These are phyloP conservation scores for Plectosphaerella sp. DNA, from an alignment of 2,329 filamentous ascomycete genomes.

Conservation along the genomic window DNA sequence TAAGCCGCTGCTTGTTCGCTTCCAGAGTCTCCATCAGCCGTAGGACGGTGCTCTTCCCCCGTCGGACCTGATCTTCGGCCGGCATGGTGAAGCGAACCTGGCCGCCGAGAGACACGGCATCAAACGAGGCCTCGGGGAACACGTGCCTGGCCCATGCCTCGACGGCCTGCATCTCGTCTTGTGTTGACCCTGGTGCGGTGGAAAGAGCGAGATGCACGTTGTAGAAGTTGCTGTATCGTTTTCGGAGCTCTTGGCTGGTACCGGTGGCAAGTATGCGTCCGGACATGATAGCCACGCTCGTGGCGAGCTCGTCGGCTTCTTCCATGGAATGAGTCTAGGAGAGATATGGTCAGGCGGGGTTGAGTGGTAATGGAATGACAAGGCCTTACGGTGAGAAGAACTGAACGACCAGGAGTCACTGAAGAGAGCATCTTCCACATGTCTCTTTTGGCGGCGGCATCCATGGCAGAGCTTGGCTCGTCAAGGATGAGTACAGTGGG, in stretches of 20 bases:
- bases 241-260: constrained; percentile 49
- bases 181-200: constrained; percentile 49
- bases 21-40: constrained; percentile 43
- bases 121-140: constrained; percentile 50
- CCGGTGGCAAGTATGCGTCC: constrained; percentile 52
- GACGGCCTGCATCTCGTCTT: constrained; percentile 49
- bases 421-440: constrained; percentile 67
- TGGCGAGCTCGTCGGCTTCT: constrained; percentile 68
- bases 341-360: background rate
- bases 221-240: constrained; percentile 55
- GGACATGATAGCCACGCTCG: constrained; percentile 4
- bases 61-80: constrained; percentile 10
- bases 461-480: constrained; percentile 69
- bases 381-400: constrained; percentile 54
- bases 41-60: constrained; percentile 16
- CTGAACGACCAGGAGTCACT: constrained; percentile 57
- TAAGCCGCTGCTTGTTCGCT: constrained; percentile 46
- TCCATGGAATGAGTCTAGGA: constrained; percentile 66
- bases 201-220: constrained; percentile 57
- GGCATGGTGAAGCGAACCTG: constrained; percentile 61
- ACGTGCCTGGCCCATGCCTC: constrained; percentile 46
- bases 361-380: background rate
- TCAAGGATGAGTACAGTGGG: constrained; percentile 67
- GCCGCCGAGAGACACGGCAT: constrained; percentile 54
- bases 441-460: constrained; percentile 65